Evolutionary conservation across 2,329 filamentous ascomycete genomes (phyloP).

Genomic region (Beauveria medogensis): DNA sequence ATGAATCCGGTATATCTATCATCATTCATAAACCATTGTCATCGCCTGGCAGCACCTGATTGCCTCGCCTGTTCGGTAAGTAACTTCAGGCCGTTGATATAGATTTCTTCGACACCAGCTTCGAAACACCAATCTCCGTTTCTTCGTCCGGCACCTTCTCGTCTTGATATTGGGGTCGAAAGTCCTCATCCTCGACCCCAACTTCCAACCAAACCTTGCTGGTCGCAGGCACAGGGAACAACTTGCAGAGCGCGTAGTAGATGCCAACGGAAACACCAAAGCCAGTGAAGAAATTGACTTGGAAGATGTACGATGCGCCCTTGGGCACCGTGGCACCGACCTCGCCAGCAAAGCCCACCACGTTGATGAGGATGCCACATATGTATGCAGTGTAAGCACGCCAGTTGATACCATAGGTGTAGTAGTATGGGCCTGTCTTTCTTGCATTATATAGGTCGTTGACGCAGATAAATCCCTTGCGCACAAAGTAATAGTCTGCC

Average conservation of each 20-base stretch:
- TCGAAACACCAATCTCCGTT: constrained; percentile 9
- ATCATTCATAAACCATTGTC: no score
- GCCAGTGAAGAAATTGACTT: constrained; percentile 82
- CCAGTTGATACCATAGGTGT: constrained; percentile 67
- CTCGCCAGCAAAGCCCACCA: constrained; percentile 82
- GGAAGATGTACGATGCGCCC: constrained; percentile 79
- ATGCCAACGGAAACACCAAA: constrained; percentile 59
- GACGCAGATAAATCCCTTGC: constrained; percentile 71
- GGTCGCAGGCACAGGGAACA: constrained; percentile 66
- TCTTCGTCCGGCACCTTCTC: constrained; percentile 26
- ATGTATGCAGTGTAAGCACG: constrained; percentile 78
- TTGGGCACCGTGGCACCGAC: constrained; percentile 64
- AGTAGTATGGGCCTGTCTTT: constrained; percentile 63
- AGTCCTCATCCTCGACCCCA: constrained; percentile 51
- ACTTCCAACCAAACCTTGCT: constrained; percentile 74
- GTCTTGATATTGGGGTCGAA: constrained; percentile 38
- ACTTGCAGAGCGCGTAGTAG: constrained; percentile 63
- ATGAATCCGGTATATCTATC: background rate
- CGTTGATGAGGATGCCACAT: constrained; percentile 76
- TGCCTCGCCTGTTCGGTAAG: no score
- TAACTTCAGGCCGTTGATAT: background rate
- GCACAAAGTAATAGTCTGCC: constrained; percentile 79
- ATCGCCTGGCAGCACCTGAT: background rate
- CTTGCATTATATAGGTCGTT: constrained; percentile 71
- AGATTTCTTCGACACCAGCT: background rate